A percentile compares a stretch with the other conserved stretches of the same genome.
Evolutionary conservation across 805 yeast species (phyloP).

Genomic region (Saccharomycopsis fibuligera): DNA sequence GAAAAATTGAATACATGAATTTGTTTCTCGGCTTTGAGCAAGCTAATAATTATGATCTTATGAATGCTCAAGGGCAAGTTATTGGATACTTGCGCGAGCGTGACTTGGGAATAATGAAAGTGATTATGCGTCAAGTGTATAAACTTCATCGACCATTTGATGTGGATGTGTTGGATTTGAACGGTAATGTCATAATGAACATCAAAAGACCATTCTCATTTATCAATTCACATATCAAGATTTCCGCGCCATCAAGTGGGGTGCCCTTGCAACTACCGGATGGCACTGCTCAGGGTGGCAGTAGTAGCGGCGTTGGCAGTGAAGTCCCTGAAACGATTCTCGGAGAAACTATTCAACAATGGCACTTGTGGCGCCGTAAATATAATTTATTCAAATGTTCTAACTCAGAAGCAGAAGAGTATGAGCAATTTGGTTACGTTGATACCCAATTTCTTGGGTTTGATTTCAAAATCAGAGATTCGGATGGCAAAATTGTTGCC

Average conservation of each 20-base stretch:
- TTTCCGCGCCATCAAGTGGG: constrained; percentile 53
- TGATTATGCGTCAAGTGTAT: constrained; percentile 76
- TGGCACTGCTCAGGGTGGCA: constrained; percentile 31
- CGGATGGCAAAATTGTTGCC: constrained; percentile 52
- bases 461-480: constrained; percentile 72
- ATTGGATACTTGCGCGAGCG: constrained; percentile 80
- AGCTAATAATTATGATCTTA: constrained; percentile 69
- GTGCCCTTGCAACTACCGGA: constrained; percentile 30
- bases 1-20: constrained; percentile 85
- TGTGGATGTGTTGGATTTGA: constrained; percentile 61
- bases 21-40: constrained; percentile 87
- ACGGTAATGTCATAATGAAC: constrained; percentile 54
- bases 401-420: constrained; percentile 35
- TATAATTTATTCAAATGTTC: constrained; percentile 66
- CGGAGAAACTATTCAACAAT: constrained; percentile 86
- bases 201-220: constrained; percentile 80
- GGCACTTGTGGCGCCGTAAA: constrained; percentile 91
- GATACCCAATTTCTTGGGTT: constrained; percentile 85
- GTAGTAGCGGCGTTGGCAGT: constrained; percentile 24
- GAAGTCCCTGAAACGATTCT: too few relatives aligned
- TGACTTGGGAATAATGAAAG: constrained; percentile 47
- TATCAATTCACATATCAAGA: constrained; percentile 82
- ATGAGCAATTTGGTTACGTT: constrained; percentile 76
- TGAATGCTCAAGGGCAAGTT: constrained; percentile 66
- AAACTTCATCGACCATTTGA: constrained; percentile 81